These are phyloP conservation scores for Curvularia spicifera DNA, from an alignment of 2,329 filamentous ascomycete species.

Conservation along the genomic window DNA sequence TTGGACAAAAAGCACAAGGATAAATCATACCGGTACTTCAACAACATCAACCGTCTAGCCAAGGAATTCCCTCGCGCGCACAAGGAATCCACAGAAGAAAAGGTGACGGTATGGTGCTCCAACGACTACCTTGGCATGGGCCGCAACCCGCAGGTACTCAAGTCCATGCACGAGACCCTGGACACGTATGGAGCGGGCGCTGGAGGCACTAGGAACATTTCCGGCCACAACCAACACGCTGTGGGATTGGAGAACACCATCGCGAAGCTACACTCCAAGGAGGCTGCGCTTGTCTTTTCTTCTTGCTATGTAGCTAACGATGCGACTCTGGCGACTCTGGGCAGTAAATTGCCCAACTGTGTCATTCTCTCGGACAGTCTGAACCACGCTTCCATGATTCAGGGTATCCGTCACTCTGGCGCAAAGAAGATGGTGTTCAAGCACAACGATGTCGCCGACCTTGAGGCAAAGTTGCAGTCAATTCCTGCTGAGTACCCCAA, in stretches of 20 bases:
- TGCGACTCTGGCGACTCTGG: conserved; percentile 93
- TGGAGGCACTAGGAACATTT: conserved; percentile 96
- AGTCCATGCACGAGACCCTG: conserved; percentile 91
- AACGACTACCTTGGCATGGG: conserved; percentile 99
- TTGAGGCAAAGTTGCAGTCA: conserved; percentile 90
- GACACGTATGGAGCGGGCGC: conserved; percentile 95
- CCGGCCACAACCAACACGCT: conserved; percentile 95
- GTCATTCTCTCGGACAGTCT: conserved; percentile 97
- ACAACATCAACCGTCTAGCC: conserved; percentile 98
- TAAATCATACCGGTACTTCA: conserved; percentile 99
- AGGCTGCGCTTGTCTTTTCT: conserved; percentile 90
- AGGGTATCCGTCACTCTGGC: conserved; percentile 96
- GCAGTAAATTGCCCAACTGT: conserved; percentile 93
- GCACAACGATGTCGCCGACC: conserved; percentile 92
- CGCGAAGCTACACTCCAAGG: conserved; percentile 89
- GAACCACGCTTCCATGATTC: conserved; percentile 99
- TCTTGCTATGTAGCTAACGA: conserved; percentile 99
- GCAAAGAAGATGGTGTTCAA: conserved; percentile 98
- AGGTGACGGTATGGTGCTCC: conserved; percentile 97
- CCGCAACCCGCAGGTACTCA: conserved; percentile 82
- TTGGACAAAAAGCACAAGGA: conserved; percentile 99
- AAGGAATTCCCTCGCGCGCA: conserved; percentile 96
- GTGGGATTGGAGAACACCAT: conserved; percentile 81
- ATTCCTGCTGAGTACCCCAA: conserved; percentile 86
- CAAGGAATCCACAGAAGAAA: conserved; percentile 80